phyloP scores from a whole-genome alignment of 1,139 yeast genomes.

The Pichia sp. region DNA sequence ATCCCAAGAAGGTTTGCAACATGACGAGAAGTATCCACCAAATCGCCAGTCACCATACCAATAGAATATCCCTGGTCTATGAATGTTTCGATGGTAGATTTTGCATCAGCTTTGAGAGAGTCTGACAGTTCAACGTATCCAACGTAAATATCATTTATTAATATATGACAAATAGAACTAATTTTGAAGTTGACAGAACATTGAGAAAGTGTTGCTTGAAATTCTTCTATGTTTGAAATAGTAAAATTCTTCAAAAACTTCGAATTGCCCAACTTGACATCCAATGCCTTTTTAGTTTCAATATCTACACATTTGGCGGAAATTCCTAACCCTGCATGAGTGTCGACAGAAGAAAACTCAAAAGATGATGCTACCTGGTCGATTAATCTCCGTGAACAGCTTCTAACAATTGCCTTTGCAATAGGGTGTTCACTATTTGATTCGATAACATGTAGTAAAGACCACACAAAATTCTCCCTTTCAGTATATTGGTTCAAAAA shows the following conservation, averaged over 20 bases:
- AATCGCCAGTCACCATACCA: slow-evolving; percentile 94
- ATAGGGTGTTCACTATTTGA: slow-evolving; percentile 81
- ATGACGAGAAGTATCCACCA: slow-evolving; percentile 54
- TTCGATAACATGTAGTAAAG: slow-evolving; percentile 61
- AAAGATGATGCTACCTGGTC: slow-evolving; percentile 15
- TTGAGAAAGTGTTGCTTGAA: slow-evolving; percentile 12
- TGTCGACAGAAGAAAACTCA: slow-evolving; percentile 40
- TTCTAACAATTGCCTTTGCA: slow-evolving; percentile 59
- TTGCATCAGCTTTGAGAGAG: slow-evolving; percentile 64
- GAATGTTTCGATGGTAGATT: slow-evolving; percentile 54
- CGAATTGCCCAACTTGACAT: slow-evolving; percentile 55
- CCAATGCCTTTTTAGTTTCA: slow-evolving; percentile 19
- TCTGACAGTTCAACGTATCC: slow-evolving; percentile 72
- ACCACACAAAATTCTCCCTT: slow-evolving; percentile 46
- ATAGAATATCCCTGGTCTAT: slow-evolving; percentile 54
- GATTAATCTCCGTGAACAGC: slow-evolving; percentile 30
- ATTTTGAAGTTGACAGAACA: slow-evolving; percentile 10
- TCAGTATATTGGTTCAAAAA: slow-evolving; percentile 19
- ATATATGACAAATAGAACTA: slow-evolving; percentile 35
- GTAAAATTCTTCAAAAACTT: slow-evolving; percentile 38
- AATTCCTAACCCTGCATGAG: slow-evolving; percentile 71
- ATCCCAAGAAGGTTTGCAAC: slow-evolving; percentile 72
- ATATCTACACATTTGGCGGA: slow-evolving; percentile 39
- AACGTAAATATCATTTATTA: slow-evolving; percentile 51
- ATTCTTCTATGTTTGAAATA: slow-evolving; percentile 22